Evolutionary conservation across 371 early-diverging fungal species (phyloP), one percentile per base, ranked within the genome.

Genomic region (Mortierella sp.): DNA sequence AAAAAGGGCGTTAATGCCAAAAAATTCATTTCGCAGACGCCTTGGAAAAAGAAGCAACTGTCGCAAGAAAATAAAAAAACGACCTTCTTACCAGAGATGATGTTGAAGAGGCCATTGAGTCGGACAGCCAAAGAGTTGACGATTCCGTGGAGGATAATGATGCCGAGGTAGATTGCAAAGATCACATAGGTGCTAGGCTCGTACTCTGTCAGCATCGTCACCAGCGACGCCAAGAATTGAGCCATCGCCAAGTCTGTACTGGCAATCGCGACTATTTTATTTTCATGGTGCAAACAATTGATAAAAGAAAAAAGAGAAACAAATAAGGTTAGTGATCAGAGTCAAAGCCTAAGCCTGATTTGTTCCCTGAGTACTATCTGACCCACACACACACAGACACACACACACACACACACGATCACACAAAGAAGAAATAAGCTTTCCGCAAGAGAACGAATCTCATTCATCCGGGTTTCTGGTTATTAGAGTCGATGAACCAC

Each of bases 191-290:
- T 86, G 67, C 80, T 85, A 14, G 87, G 83, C 44, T 70, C 58
- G 40, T 86, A 86, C 3, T 79, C 78, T 3, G 88, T 53, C 13
- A 71, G 77, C 68, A 90, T 86, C 2, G 81, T 71, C 75, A 89
- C 86, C 55, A 90, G 65, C 10, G 87, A 87, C 13, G 86, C 81
- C 67, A 90, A 64, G 64, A 89, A 89, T 69, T 89, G 88, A 22
- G 90, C 87, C 66, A 89, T 79, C 24, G 88, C 87, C 29, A 90
- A 71, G 81, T 90, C 90, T n/a, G 88, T 87, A 31, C 89, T 89
- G 0, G 90, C 88, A 55, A 90, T 88, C 11, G 91, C 91, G 34
- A 82, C 83, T 77, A 65, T 48, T 43, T 11, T 67, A 16, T 37
- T 66, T 31, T 39, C 7, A 26, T 3, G 50, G 11, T n/a, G n/a